These are phyloP conservation scores for Neurospora cerealis DNA, from an alignment of 495 filamentous ascomycete species.

Conservation along the genomic window DNA sequence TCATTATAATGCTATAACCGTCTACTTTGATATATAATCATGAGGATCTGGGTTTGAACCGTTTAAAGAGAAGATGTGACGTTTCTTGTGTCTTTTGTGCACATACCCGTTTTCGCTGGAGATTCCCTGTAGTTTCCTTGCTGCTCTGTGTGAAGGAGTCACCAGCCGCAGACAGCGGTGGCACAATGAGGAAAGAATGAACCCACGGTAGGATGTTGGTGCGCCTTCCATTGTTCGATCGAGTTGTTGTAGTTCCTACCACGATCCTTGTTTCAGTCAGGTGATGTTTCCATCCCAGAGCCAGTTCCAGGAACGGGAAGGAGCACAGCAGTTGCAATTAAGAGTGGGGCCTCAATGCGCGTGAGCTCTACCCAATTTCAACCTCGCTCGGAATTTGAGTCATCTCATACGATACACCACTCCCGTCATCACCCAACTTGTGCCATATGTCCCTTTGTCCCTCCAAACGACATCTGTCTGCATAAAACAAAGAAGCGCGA, in stretches of 20 bases:
- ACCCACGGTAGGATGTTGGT: neutral
- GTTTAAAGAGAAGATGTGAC: neutral
- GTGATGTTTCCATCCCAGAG: neutral
- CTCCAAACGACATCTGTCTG: neutral
- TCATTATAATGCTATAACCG: neutral
- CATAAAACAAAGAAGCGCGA: neutral
- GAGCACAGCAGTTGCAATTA: neutral
- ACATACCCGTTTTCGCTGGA: neutral
- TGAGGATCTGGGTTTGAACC: neutral
- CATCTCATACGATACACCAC: neutral
- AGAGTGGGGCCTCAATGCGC: neutral
- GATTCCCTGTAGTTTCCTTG: neutral
- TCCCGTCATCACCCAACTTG: neutral
- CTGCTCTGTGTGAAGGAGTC: neutral
- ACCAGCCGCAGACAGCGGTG: neutral
- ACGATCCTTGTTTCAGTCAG: neutral
- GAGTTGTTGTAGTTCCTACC: neutral
- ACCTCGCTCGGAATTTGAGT: neutral
- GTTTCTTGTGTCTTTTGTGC: neutral
- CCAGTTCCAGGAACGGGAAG: neutral
- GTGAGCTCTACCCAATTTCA: neutral
- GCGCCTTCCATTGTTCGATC: neutral
- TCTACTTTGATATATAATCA: neutral
- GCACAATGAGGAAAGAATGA: neutral
- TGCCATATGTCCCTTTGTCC: neutral